Conservation (phyloP, 352 stramenopile genomes). For the Phytophthora cactorum region DNA sequence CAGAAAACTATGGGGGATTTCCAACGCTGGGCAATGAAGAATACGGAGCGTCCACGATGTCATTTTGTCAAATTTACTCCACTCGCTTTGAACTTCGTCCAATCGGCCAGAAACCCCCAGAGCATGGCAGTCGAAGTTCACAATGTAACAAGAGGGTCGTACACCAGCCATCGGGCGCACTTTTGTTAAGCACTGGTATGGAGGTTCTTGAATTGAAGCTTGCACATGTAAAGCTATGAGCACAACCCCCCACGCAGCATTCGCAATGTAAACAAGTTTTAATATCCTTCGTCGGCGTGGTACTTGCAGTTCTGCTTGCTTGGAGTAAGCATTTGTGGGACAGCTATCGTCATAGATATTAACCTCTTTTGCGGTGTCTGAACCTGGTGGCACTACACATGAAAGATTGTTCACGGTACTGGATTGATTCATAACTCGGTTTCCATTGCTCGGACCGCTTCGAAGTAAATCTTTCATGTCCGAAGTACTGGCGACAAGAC, state of each 20-base stretch:
- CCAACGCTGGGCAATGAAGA: slow-evolving; percentile 31
- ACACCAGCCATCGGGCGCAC: slow-evolving; percentile 29
- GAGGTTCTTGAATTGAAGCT: background rate
- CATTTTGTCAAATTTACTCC: slow-evolving; percentile 21
- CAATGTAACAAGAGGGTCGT: slow-evolving; percentile 26
- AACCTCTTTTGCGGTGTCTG: background rate
- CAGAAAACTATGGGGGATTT: slow-evolving; percentile 32
- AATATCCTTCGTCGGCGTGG: background rate
- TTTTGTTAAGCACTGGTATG: slow-evolving; percentile 13
- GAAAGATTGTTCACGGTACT: background rate
- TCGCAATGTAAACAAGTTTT: background rate
- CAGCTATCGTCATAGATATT: background rate
- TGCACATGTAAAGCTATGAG: background rate
- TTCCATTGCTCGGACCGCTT: background rate
- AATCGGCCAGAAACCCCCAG: slow-evolving; percentile 2
- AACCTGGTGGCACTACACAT: background rate
- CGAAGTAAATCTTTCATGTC: slow-evolving; percentile 31
- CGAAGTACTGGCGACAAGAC: slow-evolving; percentile 18
- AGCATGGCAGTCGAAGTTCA: slow-evolving; percentile 34
- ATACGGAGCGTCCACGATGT: slow-evolving; percentile 29
- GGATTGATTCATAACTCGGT: slow-evolving; percentile 17
- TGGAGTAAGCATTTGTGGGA: background rate
- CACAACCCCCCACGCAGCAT: background rate
- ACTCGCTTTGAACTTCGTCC: slow-evolving; percentile 9
- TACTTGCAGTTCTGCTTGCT: background rate